Evolutionary conservation across 2,329 filamentous ascomycete species (phyloP), one percentile per base, ranked within the genome.

Genomic region (Ascochyta koolunga): DNA sequence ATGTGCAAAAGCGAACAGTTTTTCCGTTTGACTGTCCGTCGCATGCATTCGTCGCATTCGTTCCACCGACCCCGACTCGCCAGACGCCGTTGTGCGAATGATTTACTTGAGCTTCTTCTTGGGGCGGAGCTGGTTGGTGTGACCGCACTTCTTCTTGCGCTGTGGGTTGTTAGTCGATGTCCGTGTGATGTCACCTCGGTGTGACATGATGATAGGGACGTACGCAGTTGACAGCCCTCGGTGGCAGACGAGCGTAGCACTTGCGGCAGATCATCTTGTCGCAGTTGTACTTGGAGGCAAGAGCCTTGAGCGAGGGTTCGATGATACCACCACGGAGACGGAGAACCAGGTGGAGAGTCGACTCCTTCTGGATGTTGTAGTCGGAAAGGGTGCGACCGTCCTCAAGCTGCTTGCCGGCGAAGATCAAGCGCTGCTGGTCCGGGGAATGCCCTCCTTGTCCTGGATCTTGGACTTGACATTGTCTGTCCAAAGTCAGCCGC

Each of bases 361-460:
- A 97, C 86, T 98, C 93, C 90, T 97, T 97, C 86, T 97, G 93
- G 82, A 98, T 97, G 86, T 97, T 97, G 89, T 97, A 97, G 84
- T 97, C 93, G 78, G 88, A 91, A 66, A 97, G 87, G 62, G 93
- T 97, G 76, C 93, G 90, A 82, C 93, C 93, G 84, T 98, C 93
- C 87, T 97, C 93, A 67, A 98, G 89, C 85, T 97, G 93, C 89
- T 97, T 97, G 80, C 93, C 93, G 74, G 93, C 93, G 80, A 98
- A 98, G 84, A 97, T 97, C 84, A 98, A 81, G 77, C 93, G 93
- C 86, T 98, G 93, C 82, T 97, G 93, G 82, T 97, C 93, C 67
- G 93, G 93, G 93, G 93, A 71, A 97, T 97, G 74, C 93, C 93
- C 85, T 97, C 93, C 90, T 97, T 97, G 83, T 97, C 93, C 85